Base-by-base conservation (phyloP, 352 stramenopile species). In the Pythium apleroticum region DNA sequence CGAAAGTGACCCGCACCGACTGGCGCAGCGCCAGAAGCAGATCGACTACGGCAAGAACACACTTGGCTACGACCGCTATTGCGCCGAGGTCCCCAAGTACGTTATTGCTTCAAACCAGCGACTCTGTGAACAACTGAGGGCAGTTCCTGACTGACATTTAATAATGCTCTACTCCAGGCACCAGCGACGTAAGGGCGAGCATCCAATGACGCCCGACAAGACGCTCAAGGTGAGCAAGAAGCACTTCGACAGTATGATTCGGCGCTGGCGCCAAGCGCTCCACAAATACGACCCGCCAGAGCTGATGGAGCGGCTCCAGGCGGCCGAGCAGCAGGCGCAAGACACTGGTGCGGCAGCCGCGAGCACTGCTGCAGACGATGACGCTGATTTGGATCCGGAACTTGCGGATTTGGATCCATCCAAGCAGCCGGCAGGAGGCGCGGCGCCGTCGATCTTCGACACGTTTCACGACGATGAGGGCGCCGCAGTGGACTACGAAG, bases 31-130 rank as follows among this genome's bases (percentile, higher is more conserved):
- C n/a, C 89, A 97, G 68, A 97, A 97, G 77, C 90, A 97, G 68
- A 95, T 97, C 59, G 89, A 97, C 68, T 97, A 91, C 57, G 90
- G 90, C 41, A 97, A 97, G 71, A 97, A 97, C 73, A 97, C 90
- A 45, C 76, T 95, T 52, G 90, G 90, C n/a, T 97, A 97, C 65
- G 87, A 97, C 52, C 80, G 65, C 10, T 97, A 96, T 67, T 90
- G 84, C 50, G 63, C 76, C 9, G 54, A 68, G 31, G 81, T 97
- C 33, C 84, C 87, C 3, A 73, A 74, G 80, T 86, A 58, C 30
- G 68, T 57, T 8, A 1, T 5, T 60, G 22, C 53, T 48, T 54
- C 8, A n/a, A n/a, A 24, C 15, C 24, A 33, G 28, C 20, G 14
- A 12, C 15, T 15, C 45, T 20, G 14, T 24, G 22, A 24, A 56